A percentile compares a stretch with the other conserved stretches of the same genome.
These are phyloP conservation scores for Copromyces sp. DNA, from an alignment of 495 filamentous ascomycete species.

Conservation along the genomic window DNA sequence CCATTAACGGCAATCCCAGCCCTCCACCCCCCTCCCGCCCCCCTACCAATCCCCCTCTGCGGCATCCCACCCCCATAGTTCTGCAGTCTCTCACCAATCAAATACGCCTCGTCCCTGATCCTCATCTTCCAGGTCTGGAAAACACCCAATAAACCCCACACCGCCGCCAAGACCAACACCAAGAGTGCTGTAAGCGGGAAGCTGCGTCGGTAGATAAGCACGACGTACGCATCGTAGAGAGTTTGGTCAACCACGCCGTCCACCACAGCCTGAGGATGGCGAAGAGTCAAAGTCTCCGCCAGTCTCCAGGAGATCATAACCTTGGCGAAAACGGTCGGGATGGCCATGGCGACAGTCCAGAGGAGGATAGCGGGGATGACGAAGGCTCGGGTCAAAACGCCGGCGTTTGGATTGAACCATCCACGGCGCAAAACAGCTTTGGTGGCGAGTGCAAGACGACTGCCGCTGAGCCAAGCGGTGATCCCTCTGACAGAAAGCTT, in stretches of 20 bases:
- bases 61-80: constrained; percentile 62
- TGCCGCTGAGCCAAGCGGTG: constrained; percentile 47
- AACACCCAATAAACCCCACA: constrained; percentile 46
- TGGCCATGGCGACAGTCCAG: constrained; percentile 45
- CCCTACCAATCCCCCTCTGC: not conserved
- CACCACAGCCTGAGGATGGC: constrained; percentile 11
- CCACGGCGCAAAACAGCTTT: constrained; percentile 66
- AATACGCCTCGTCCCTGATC: constrained; percentile 88
- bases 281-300: constrained; percentile 10
- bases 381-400: constrained; percentile 71
- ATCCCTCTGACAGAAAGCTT: constrained; percentile 71
- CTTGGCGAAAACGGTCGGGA: constrained; percentile 39
- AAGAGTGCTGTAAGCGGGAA: constrained; percentile 52
- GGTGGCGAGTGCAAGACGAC: constrained; percentile 62
- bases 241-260: constrained; percentile 16
- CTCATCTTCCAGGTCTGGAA: constrained; percentile 69
- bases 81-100: constrained; percentile 88
- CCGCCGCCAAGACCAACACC: constrained; percentile 22
- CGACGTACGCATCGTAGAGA: constrained; percentile 34
- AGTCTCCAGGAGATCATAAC: constrained; percentile 20
- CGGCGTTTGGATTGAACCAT: constrained; percentile 70
- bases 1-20: constrained; percentile 1
- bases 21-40: constrained; percentile 20
- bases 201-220: constrained; percentile 58
- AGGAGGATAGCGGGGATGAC: constrained; percentile 59